phyloP scores from a whole-genome alignment of 352 stramenopile genomes.

The Globisporangium megalacanthum region DNA sequence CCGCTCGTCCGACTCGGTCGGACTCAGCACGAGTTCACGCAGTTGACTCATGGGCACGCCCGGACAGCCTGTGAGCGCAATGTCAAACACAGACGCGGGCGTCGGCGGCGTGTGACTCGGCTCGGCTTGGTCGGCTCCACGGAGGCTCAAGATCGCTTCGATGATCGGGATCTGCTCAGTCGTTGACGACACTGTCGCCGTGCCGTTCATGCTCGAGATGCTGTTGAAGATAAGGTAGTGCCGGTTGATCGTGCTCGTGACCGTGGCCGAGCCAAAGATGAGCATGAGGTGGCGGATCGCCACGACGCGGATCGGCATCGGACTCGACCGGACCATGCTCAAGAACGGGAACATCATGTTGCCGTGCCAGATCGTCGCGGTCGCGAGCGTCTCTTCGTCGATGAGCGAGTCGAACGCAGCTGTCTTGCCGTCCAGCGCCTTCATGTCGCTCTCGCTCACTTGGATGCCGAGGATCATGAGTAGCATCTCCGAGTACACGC shows the following conservation, averaged over 20 bases:
- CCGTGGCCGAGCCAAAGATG: constrained; percentile 53
- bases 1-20: constrained; percentile 45
- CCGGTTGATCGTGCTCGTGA: constrained; percentile 67
- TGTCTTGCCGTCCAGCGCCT: constrained; percentile 38
- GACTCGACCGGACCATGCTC: constrained; percentile 45
- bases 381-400: constrained; percentile 42
- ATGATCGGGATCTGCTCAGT: constrained; percentile 76
- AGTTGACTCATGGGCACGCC: constrained; percentile 60
- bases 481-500: constrained; percentile 76
- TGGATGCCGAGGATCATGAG: constrained; percentile 69
- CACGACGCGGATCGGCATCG: constrained; percentile 53
- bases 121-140: constrained; percentile 26
- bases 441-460: constrained; percentile 55
- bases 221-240: constrained; percentile 76
- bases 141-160: constrained; percentile 69
- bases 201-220: constrained; percentile 60
- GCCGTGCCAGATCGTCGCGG: constrained; percentile 51
- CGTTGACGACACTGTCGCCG: constrained; percentile 65
- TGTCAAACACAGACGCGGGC: constrained; percentile 45
- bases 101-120: constrained; percentile 14
- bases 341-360: constrained; percentile 70
- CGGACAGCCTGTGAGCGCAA: constrained; percentile 38
- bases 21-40: constrained; percentile 56
- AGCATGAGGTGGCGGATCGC: constrained; percentile 60
- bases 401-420: constrained; percentile 45